phyloP scores from a whole-genome alignment of 352 stramenopile species.

The Phytophthora gonapodyides region DNA sequence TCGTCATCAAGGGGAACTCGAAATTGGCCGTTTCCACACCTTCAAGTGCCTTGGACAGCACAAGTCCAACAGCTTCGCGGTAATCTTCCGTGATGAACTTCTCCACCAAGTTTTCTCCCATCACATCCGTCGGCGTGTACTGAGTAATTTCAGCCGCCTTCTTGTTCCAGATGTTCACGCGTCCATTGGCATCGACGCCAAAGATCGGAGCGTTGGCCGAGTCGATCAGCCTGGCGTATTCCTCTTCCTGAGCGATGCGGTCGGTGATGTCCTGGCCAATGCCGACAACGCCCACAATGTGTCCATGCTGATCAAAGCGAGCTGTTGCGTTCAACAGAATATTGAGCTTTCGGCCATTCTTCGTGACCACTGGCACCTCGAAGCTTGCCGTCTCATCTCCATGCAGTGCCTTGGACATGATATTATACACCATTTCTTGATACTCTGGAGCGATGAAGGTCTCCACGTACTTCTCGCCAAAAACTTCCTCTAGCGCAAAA shows the following conservation, averaged over 20 bases:
- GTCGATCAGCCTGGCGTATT: conserved; percentile 78
- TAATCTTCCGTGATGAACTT: conserved; percentile 61
- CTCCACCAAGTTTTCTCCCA: conserved; percentile 42
- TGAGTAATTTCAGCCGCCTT: conserved; percentile 49
- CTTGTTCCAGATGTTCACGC: conserved; percentile 64
- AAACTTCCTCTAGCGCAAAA: conserved; percentile 70
- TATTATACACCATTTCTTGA: conserved; percentile 47
- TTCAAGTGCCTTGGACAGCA: conserved; percentile 52
- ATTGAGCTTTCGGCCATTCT: conserved; percentile 57
- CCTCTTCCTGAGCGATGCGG: conserved; percentile 71
- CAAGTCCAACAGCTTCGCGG: conserved; percentile 37
- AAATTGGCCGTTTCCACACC: conserved; percentile 64
- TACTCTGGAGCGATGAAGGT: conserved; percentile 77
- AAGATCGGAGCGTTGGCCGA: conserved; percentile 73
- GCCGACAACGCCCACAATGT: conserved; percentile 86
- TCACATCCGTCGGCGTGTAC: conserved; percentile 48
- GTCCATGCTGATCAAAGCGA: conserved; percentile 66
- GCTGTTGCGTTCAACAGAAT: conserved; percentile 77
- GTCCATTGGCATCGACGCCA: conserved; percentile 55
- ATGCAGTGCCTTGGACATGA: conserved; percentile 59
- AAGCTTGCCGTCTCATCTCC: conserved; percentile 80
- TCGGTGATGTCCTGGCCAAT: conserved; percentile 88
- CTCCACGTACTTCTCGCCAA: conserved; percentile 67
- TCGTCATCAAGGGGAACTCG: conserved; percentile 73
- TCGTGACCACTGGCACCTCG: conserved; percentile 81